Percentiles rank a stretch among this genome's conserved stretches.
Conservation (phyloP, 208 protist species). For the Acanthamoeba castellanii region DNA sequence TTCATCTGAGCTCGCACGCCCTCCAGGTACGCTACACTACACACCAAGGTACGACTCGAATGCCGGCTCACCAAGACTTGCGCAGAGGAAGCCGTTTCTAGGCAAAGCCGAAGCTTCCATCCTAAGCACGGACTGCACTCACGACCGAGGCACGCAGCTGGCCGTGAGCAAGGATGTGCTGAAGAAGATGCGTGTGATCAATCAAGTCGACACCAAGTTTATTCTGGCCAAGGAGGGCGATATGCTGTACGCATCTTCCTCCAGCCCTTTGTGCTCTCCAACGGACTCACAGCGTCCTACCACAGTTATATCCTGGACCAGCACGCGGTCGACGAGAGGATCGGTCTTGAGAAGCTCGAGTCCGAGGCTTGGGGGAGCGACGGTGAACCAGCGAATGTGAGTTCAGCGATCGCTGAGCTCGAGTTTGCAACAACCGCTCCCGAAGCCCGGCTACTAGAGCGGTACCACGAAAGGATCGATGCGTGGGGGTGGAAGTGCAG, state of each 20-base stretch:
- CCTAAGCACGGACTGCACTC: background rate
- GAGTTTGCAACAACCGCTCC: background rate
- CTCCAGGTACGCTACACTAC: background rate
- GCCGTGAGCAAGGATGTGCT: background rate
- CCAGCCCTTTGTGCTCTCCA: background rate
- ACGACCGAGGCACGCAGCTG: background rate
- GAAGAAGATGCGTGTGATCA: background rate
- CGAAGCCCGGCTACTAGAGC: background rate
- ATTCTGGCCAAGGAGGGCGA: background rate
- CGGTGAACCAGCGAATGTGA: background rate
- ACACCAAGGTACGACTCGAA: background rate
- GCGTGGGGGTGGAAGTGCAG: constrained; percentile 8
- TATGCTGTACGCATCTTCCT: background rate
- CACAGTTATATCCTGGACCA: constrained; percentile 38
- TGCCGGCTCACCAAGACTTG: background rate
- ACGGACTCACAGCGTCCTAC: background rate
- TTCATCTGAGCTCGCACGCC: background rate
- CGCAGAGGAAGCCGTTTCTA: background rate
- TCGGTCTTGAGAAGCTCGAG: constrained; percentile 53
- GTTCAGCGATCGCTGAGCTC: background rate
- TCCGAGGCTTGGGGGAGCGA: background rate
- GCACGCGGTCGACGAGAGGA: constrained; percentile 61
- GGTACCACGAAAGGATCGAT: background rate
- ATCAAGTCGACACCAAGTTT: constrained; percentile 28
- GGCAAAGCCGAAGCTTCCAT: background rate